Percentiles rank a stretch among this genome's conserved stretches.
These are phyloP conservation scores for Leptomonas seymouri DNA, from an alignment of 208 protist genomes.

Conservation along the genomic window DNA sequence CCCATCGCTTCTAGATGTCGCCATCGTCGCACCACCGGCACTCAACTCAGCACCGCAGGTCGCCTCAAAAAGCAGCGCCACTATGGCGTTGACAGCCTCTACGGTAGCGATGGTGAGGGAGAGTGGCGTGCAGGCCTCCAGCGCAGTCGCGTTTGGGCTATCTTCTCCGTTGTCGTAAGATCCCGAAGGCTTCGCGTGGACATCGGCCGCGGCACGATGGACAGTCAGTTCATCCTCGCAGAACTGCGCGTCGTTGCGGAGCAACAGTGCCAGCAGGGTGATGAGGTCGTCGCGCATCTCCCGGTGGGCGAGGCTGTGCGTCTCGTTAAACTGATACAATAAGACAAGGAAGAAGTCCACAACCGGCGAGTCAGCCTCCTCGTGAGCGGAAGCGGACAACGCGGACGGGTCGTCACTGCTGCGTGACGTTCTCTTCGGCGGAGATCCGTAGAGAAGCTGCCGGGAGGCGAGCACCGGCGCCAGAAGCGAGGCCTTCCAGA, in stretches of 20 bases:
- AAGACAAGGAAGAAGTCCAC: conserved; percentile 63
- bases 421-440: neutral
- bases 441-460: conserved; percentile 47
- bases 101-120: conserved; percentile 30
- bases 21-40: neutral
- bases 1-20: neutral
- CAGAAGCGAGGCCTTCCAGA: conserved; percentile 50
- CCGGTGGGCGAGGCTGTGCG: conserved; percentile 52
- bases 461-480: conserved; percentile 38
- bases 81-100: conserved; percentile 66
- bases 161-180: neutral
- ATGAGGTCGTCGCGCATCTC: conserved; percentile 76
- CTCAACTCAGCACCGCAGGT: conserved; percentile 69
- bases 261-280: conserved; percentile 46
- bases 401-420: neutral
- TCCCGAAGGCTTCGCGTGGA: too few species aligned
- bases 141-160: neutral
- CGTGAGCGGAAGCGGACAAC: neutral
- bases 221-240: conserved; percentile 14
- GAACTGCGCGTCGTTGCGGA: conserved; percentile 38
- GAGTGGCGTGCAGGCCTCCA: conserved; percentile 18
- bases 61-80: conserved; percentile 67
- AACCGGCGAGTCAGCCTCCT: conserved; percentile 31
- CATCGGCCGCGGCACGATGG: conserved; percentile 9
- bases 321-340: conserved; percentile 56